Percentiles rank a stretch among this genome's conserved stretches.
Evolutionary conservation across 192 early-diverging fungal species (phyloP).

Genomic region (Podila minutissima): DNA sequence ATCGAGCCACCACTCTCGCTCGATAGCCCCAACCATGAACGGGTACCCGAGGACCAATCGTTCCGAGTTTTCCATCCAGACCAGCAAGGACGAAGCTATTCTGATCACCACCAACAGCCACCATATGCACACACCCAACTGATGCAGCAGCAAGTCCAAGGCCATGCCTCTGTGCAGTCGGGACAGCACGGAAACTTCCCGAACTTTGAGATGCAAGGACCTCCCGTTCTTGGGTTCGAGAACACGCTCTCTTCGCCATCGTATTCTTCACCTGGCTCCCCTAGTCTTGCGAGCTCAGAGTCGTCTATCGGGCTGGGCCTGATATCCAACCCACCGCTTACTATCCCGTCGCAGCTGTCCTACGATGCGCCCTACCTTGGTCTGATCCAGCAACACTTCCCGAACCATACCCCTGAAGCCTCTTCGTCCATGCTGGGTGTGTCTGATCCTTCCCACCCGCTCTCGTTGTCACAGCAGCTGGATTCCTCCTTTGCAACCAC

Average conservation of each 20-base stretch:
- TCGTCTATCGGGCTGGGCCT: slow-evolving; percentile 14
- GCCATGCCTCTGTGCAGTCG: not conserved
- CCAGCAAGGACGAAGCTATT: not conserved
- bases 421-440: not conserved
- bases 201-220: slow-evolving; percentile 1
- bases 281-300: not conserved
- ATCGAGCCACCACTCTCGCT: slow-evolving; percentile 14
- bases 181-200: slow-evolving; percentile 1
- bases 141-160: slow-evolving; percentile 7
- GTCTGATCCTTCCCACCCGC: not conserved
- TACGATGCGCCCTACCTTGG: slow-evolving; percentile 13
- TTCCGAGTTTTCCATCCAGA: slow-evolving; percentile 3
- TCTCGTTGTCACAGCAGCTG: slow-evolving; percentile 23
- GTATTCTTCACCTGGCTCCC: slow-evolving; percentile 17
- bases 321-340: slow-evolving; percentile 10
- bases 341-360: slow-evolving; percentile 9
- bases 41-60: not conserved
- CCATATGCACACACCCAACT: not conserved
- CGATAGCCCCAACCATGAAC: not conserved
- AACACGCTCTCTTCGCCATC: slow-evolving; percentile 9
- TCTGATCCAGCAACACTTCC: slow-evolving; percentile 28
- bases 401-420: slow-evolving; percentile 3
- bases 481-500: slow-evolving; percentile 3
- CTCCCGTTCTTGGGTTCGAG: slow-evolving; percentile 8
- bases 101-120: not conserved